Base-by-base conservation (phyloP, 2,329 filamentous ascomycete genomes). In the Neonectria faginata region DNA sequence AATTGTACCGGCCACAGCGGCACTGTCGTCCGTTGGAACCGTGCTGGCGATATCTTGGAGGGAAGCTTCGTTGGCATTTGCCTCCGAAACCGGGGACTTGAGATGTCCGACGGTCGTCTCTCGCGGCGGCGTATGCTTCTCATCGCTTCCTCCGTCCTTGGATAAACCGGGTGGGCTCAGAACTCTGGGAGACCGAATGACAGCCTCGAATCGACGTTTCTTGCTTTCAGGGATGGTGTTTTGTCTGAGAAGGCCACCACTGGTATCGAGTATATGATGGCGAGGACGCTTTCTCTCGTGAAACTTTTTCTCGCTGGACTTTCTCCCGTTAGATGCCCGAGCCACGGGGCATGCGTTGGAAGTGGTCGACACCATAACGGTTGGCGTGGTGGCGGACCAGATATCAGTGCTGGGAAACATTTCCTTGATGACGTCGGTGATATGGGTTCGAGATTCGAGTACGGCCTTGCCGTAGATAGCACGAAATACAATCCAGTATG, bases 401-500 rank as follows among this genome's bases (percentile, higher is more conserved):
- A 62, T 62, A 16, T 62, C 59, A 2, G 59, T 62, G 1, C n/a
- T 36, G 10, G 59, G 59, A 41, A 52, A 62, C 14, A 41, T 20
- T 14, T 16, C 33, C 31, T 57, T 18, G 16, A 62, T 11, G 36
- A 29, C 27, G 22, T 18, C 47, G 31, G 50, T 29, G 16, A 45
- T 4, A 12, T 20, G 45, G 18, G 10, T 1, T n/a, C 39, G 54
- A 16, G 14, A 25, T 12, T 36, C 14, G 20, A 62, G 45, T 11
- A 3, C 3, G 20, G 42, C 25, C 20, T 57, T 62, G 20, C 59
- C 59, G 14, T 62, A 62, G 54, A 57, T 52, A 16, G 52, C 27
- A 9, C 59, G 59, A 39, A 62, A 62, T 52, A 47, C 41, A 36
- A 62, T 39, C 59, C 59, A 62, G 36, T 62, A 62, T 36, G 52